Percentiles rank a stretch among this genome's conserved stretches.
Conservation (phyloP, 2,329 filamentous ascomycete genomes). For the Penicillium sp. region DNA sequence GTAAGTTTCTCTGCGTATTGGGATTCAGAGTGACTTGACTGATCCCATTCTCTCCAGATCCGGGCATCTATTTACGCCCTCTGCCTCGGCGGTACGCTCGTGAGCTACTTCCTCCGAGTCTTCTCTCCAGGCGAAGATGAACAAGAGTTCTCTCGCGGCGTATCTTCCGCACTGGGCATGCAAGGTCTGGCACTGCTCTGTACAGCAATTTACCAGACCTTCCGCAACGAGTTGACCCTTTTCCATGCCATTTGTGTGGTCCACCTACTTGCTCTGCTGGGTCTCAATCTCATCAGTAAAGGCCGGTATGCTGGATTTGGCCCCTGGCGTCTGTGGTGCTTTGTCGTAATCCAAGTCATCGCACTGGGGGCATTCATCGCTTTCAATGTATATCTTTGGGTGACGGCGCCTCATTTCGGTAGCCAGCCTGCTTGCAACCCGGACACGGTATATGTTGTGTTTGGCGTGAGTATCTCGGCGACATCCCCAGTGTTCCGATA, state of each 20-base stretch:
- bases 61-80: constrained; percentile 28
- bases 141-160: constrained; percentile 26
- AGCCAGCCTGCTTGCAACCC: constrained; percentile 25
- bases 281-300: constrained; percentile 26
- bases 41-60: constrained; percentile 15
- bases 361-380: constrained; percentile 21
- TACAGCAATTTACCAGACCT: constrained; percentile 29
- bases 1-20: constrained; percentile 13
- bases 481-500: constrained; percentile 28
- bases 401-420: constrained; percentile 25
- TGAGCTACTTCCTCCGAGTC: constrained; percentile 24
- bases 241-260: constrained; percentile 31
- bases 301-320: constrained; percentile 26
- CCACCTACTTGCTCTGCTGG: constrained; percentile 26
- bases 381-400: constrained; percentile 28
- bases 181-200: constrained; percentile 29
- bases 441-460: constrained; percentile 25
- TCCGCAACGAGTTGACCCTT: constrained; percentile 25
- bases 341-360: constrained; percentile 19
- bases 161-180: constrained; percentile 27
- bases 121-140: constrained; percentile 25
- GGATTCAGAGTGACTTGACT: background rate
- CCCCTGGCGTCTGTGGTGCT: constrained; percentile 27
- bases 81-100: constrained; percentile 26
- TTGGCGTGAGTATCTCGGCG: constrained; percentile 26